Base-by-base conservation (phyloP, 2,329 filamentous ascomycete species). In the Aspergillus intermedius region DNA sequence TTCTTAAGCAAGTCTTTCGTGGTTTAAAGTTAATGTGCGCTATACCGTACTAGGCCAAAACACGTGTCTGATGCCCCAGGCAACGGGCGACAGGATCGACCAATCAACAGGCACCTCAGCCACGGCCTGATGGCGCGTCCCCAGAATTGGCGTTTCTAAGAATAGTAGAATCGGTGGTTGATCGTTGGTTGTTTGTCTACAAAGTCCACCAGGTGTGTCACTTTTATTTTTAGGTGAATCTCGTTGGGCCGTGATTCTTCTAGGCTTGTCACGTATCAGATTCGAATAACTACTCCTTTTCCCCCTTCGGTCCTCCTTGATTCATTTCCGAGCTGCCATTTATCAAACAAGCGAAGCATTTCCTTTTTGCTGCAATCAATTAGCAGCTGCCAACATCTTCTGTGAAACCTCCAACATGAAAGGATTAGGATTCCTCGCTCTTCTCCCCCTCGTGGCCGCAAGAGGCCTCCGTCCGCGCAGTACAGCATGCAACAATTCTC, bases 401-500 rank as follows among this genome's bases (percentile, higher is more conserved):
- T 30, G 19, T 22, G 17, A 22, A 8, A 41, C 19, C 25, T 42
- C 25, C 42, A 57, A 13, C n/a, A 69, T 70, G 66, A 58, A 57
- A 50, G 49, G 54, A 46, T 52, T 65, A 17, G 50, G 53, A 30
- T 22, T 65, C n/a, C 54, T 68, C 47, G 53, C 62, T 12, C 55
- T 67, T 40, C 51, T 68, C 23, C 60, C 63, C 12, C 51, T 61
- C 15, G 59, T 54, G 8, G 55, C 60, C 10, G 65, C 63, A 42
- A 60, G 57, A 40, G 54, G 59, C 10, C 43, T 66, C 28, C 56
- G 48, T 47, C 64, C 56, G 51, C 72, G 55, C 51, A 49, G 66
- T 9, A 69, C 68, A 19, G 81, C 83, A 28, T 93, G 88, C 78
- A 93, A 93, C 72, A 91, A 91, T 74, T 89, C 86, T 1, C 86